Percentiles rank a stretch among this genome's conserved stretches.
Evolutionary conservation across 106 monocot species (phyloP).

Genomic region (Vanilla planifolia): DNA sequence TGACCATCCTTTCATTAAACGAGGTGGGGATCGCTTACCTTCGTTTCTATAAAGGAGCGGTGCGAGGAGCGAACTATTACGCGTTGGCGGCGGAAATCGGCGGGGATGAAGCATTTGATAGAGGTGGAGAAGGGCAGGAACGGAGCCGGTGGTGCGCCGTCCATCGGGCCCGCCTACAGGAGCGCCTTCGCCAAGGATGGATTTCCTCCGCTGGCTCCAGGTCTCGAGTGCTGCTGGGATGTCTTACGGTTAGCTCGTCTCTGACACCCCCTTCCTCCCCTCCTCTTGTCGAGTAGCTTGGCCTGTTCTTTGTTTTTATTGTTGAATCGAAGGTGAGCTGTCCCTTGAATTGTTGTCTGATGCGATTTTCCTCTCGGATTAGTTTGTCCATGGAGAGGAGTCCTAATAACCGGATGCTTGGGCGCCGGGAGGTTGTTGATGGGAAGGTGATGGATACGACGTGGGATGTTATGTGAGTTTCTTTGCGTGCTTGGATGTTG

Average conservation of each 20-base stretch:
- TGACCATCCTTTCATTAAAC: background rate
- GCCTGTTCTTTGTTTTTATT: background rate
- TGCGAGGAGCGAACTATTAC: background rate
- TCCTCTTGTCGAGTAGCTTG: background rate
- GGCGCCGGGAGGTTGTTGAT: conserved; percentile 53
- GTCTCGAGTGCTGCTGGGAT: conserved; percentile 81
- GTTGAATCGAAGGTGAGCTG: too few relatives aligned
- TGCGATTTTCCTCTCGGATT: background rate
- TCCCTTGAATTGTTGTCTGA: background rate
- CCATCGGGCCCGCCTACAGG: conserved; percentile 72
- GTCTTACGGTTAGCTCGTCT: conserved; percentile 53
- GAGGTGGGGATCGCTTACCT: background rate
- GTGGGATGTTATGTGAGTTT: background rate
- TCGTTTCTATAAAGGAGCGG: background rate
- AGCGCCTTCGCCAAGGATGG: conserved; percentile 88
- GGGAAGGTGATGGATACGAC: conserved; percentile 45
- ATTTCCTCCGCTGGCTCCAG: conserved; percentile 47
- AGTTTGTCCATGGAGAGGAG: conserved; percentile 51
- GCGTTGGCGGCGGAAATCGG: background rate
- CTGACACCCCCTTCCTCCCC: background rate
- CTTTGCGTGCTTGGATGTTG: background rate
- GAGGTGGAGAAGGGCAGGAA: conserved; percentile 66
- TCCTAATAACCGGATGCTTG: conserved; percentile 63
- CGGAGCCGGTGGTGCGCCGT: conserved; percentile 33
- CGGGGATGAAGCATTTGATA: conserved; percentile 58